Percentiles rank a stretch among this genome's conserved stretches.
Evolutionary conservation across 768 basidiomycete genomes (phyloP).

Genomic region (Tricholoma hemisulphureum): DNA sequence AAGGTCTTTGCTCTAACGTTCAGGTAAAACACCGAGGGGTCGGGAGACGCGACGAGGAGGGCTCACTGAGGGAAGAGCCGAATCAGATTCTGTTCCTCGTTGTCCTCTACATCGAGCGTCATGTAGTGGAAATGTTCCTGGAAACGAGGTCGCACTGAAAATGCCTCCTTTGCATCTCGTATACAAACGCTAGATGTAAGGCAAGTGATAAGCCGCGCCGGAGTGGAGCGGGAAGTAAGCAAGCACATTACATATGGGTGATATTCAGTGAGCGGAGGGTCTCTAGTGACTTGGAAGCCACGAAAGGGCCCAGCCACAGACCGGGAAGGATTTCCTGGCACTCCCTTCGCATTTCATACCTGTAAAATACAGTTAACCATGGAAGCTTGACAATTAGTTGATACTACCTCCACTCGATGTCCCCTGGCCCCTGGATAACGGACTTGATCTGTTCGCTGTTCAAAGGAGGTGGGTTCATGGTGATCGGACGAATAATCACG

Average conservation of each 20-base stretch:
- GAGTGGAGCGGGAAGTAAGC: constrained; percentile 6
- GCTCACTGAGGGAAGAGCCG: constrained; percentile 81
- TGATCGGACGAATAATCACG: neutral
- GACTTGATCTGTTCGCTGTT: constrained; percentile 48
- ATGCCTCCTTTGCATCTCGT: constrained; percentile 85
- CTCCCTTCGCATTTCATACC: constrained; percentile 95
- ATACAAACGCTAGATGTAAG: constrained; percentile 70
- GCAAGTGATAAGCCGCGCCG: constrained; percentile 15
- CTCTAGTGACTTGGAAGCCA: constrained; percentile 80
- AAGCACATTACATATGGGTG: constrained; percentile 70
- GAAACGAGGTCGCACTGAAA: constrained; percentile 85
- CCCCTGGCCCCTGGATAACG: constrained; percentile 75
- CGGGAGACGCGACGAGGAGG: neutral
- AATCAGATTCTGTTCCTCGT: constrained; percentile 93
- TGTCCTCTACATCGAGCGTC: constrained; percentile 85
- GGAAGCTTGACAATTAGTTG: neutral
- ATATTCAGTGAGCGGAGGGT: constrained; percentile 63
- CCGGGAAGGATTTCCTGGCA: constrained; percentile 89
- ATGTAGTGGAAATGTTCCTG: constrained; percentile 76
- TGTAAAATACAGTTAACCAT: constrained; percentile 23
- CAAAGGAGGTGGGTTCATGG: constrained; percentile 18
- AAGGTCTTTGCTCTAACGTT: constrained; percentile 65
- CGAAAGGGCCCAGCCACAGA: constrained; percentile 83
- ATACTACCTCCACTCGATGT: constrained; percentile 80
- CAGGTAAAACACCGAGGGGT: neutral